Conservation (phyloP, 257 asterid genomes). For the Solanum peruvianum region DNA sequence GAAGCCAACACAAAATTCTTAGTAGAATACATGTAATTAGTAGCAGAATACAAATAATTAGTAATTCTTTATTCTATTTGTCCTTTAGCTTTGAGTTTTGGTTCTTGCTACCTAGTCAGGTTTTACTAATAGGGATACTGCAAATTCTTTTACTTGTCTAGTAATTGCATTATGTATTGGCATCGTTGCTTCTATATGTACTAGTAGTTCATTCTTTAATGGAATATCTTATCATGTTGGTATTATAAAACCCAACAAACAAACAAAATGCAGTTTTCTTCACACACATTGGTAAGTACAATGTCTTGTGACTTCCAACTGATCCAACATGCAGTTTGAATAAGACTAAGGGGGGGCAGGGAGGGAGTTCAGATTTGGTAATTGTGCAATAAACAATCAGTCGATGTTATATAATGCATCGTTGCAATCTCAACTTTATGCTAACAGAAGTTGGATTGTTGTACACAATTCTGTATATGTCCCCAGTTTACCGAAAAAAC, state of each 20-base stretch:
- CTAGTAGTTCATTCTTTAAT: neutral
- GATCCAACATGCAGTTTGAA: neutral
- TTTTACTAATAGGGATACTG: neutral
- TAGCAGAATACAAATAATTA: neutral
- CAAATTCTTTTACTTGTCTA: neutral
- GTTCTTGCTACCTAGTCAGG: neutral
- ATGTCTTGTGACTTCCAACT: neutral
- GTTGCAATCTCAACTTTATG: neutral
- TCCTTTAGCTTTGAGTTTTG: neutral
- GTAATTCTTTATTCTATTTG: neutral
- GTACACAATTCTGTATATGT: neutral
- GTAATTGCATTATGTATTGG: neutral
- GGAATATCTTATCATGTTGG: neutral
- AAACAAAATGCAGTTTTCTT: neutral
- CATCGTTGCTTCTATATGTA: neutral
- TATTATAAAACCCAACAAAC: neutral
- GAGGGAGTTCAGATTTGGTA: too few relatives aligned
- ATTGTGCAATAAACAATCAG: neutral
- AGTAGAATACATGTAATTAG: neutral
- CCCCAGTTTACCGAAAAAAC: neutral
- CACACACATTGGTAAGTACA: neutral
- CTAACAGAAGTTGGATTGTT: neutral
- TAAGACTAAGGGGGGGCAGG: too few relatives aligned
- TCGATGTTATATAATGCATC: neutral
- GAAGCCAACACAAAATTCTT: neutral